Conservation (phyloP, 345 rosid genomes). For the Erysimum cheiranthoides region DNA sequence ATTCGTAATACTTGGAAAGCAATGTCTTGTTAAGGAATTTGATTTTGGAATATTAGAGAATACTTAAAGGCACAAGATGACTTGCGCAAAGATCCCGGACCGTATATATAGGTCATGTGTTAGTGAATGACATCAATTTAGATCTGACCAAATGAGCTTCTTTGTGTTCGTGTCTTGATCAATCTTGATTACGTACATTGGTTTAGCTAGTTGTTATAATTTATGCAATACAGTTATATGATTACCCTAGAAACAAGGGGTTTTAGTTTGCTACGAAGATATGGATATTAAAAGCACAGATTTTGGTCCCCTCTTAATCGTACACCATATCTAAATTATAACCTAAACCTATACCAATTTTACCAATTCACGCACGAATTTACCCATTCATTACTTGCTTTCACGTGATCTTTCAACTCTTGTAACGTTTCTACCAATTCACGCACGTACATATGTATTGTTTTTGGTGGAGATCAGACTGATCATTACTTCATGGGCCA, state of each 20-base stretch:
- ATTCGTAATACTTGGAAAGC: background rate
- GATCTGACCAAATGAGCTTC: background rate
- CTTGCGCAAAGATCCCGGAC: background rate
- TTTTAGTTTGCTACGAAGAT: background rate
- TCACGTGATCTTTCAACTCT: conserved; percentile 27
- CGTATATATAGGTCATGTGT: background rate
- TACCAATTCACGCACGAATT: conserved; percentile 23
- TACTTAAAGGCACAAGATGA: background rate
- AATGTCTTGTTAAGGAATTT: background rate
- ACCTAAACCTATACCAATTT: conserved; percentile 17
- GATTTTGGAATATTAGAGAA: background rate
- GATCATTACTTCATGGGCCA: conserved; percentile 16
- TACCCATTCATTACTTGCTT: conserved; percentile 31
- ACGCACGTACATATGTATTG: background rate
- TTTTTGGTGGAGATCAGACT: background rate
- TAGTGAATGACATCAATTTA: background rate
- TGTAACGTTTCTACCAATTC: background rate
- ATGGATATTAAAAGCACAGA: conserved; percentile 19
- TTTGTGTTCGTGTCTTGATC: conserved; percentile 22
- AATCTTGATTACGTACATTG: background rate
- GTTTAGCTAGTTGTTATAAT: background rate
- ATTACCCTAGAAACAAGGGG: background rate
- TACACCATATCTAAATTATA: conserved; percentile 24
- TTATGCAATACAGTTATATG: background rate
- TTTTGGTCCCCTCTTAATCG: conserved; percentile 39